Percentiles rank a stretch among this genome's conserved stretches.
phyloP scores from a whole-genome alignment of 129 eudicot species.

The Oenanthe sinensis region DNA sequence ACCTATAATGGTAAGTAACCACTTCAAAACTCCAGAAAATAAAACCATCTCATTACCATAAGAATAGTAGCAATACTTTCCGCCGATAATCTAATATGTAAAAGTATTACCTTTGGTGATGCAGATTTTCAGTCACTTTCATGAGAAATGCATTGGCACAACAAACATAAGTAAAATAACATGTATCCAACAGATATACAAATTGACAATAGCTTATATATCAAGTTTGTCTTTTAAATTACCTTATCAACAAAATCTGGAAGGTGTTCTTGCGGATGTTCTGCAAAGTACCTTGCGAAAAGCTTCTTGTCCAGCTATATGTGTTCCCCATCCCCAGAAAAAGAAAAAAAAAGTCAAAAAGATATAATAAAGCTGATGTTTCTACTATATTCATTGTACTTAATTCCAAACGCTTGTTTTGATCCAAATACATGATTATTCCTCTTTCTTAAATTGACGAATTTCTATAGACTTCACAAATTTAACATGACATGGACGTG shows the following conservation, averaged over 20 bases:
- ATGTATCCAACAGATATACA: background rate
- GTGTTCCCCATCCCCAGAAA: constrained; percentile 8
- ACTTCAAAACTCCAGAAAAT: background rate
- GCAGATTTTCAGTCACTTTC: background rate
- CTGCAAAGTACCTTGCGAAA: constrained; percentile 56
- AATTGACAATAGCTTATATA: background rate
- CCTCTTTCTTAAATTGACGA: background rate
- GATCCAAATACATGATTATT: constrained; percentile 1
- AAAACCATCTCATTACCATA: background rate
- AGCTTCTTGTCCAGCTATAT: constrained; percentile 75
- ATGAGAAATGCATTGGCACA: background rate
- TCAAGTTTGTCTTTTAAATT: constrained; percentile 11
- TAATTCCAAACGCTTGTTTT: background rate
- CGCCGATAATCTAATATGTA: background rate
- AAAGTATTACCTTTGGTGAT: background rate
- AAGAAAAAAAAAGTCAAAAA: background rate
- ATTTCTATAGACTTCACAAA: background rate
- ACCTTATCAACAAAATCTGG: constrained; percentile 97
- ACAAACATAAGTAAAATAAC: background rate
- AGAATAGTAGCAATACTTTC: background rate
- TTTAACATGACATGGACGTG: background rate
- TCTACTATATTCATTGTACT: background rate
- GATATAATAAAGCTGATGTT: background rate
- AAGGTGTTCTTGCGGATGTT: constrained; percentile 65
- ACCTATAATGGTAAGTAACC: background rate